Evolutionary conservation across 2,329 filamentous ascomycete genomes (phyloP).

Genomic region (Calonectria ilicicola): DNA sequence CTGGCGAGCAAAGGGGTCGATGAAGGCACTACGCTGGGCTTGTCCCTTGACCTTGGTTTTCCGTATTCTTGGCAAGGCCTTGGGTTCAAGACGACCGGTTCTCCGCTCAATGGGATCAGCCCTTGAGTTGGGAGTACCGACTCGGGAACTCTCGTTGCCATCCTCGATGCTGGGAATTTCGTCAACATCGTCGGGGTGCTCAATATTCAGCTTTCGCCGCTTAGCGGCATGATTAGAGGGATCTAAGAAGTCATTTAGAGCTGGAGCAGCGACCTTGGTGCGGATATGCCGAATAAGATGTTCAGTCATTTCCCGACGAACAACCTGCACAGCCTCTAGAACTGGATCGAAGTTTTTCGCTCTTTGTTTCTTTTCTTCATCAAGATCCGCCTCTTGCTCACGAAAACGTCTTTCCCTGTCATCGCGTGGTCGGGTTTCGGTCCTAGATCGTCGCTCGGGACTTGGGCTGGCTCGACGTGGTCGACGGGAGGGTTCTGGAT

Average conservation of each 20-base stretch:
- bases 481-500: conserved; percentile 38
- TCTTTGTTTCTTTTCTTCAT: conserved; percentile 89
- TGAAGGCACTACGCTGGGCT: conserved; percentile 71
- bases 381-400: conserved; percentile 84
- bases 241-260: conserved; percentile 84
- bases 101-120: conserved; percentile 72
- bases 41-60: conserved; percentile 70
- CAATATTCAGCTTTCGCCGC: conserved; percentile 81
- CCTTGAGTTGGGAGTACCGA: conserved; percentile 75
- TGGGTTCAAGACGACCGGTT: conserved; percentile 65
- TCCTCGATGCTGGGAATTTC: conserved; percentile 64
- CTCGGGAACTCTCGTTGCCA: conserved; percentile 70
- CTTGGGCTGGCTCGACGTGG: conserved; percentile 50
- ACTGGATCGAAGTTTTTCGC: conserved; percentile 94
- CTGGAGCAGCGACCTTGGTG: conserved; percentile 84
- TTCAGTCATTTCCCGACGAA: conserved; percentile 84
- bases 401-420: conserved; percentile 74
- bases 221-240: conserved; percentile 85
- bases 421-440: conserved; percentile 54
- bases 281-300: conserved; percentile 92
- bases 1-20: conserved; percentile 74
- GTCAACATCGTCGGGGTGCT: conserved; percentile 73
- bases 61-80: conserved; percentile 80
- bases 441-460: conserved; percentile 45
- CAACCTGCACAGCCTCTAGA: conserved; percentile 80